Evolutionary conservation across 805 yeast species (phyloP).

Genomic region (Yarrowia porcina): DNA sequence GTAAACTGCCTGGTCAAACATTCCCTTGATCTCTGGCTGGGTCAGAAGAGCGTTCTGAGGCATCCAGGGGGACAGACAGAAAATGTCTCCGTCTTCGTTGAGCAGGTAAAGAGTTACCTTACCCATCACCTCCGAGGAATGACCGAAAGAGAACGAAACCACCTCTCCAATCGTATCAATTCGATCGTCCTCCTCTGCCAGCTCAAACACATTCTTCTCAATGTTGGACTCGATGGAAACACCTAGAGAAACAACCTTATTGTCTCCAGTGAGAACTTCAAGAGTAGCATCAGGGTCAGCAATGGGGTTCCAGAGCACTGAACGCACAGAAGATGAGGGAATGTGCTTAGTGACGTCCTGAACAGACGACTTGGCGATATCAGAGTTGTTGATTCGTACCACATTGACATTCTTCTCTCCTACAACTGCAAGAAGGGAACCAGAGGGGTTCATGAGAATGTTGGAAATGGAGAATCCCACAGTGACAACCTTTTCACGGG

Average conservation of each 20-base stretch:
- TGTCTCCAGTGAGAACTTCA: conserved; percentile 43
- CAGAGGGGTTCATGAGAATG: conserved; percentile 43
- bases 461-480: conserved; percentile 39
- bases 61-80: conserved; percentile 60
- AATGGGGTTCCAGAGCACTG: conserved; percentile 46
- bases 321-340: conserved; percentile 37
- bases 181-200: not conserved
- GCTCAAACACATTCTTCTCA: conserved; percentile 16
- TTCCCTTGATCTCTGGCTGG: conserved; percentile 35
- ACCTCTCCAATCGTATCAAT: conserved; percentile 31
- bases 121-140: conserved; percentile 41
- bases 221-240: conserved; percentile 29
- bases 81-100: conserved; percentile 57
- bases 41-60: conserved; percentile 48
- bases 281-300: conserved; percentile 46
- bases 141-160: conserved; percentile 48
- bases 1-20: conserved; percentile 40
- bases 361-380: conserved; percentile 31
- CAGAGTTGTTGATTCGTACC: not conserved
- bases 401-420: conserved; percentile 39
- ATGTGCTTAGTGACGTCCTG: conserved; percentile 34
- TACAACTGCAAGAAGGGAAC: conserved; percentile 45
- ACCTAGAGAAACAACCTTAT: conserved; percentile 41
- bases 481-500: not conserved
- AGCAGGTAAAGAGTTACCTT: conserved; percentile 53